Conservation (phyloP, 2,329 filamentous ascomycete genomes). For the Aspergillus calidoustus region DNA sequence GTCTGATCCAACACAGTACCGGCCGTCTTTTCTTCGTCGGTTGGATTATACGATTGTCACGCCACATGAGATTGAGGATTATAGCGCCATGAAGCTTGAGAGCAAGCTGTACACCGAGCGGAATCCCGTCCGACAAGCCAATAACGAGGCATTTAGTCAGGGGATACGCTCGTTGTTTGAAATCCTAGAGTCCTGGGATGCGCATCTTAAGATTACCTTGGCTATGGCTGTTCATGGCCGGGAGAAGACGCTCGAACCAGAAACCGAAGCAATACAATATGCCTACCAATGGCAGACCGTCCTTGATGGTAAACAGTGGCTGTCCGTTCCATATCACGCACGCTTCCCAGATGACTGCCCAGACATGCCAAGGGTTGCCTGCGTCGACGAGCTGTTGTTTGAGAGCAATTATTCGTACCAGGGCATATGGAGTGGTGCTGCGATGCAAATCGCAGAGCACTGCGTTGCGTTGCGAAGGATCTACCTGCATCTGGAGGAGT, state of each 20-base stretch:
- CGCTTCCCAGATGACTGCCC: not conserved
- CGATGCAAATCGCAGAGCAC: not conserved
- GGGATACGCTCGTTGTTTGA: slow-evolving; percentile 10
- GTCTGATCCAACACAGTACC: not conserved
- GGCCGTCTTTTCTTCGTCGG: slow-evolving; percentile 5
- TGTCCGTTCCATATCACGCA: slow-evolving; percentile 19
- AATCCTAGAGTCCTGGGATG: slow-evolving; percentile 4
- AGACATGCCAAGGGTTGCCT: not conserved
- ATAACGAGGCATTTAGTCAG: slow-evolving; percentile 16
- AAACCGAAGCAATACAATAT: not conserved
- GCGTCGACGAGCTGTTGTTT: not conserved
- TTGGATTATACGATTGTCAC: slow-evolving; percentile 15
- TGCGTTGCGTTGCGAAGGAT: not conserved
- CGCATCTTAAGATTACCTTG: slow-evolving; percentile 10
- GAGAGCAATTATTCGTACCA: not conserved
- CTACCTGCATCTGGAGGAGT: not conserved
- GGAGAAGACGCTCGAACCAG: not conserved
- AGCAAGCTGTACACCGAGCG: not conserved
- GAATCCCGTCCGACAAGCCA: slow-evolving; percentile 15
- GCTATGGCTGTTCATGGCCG: not conserved
- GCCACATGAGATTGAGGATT: slow-evolving; percentile 19
- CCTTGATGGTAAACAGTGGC: not conserved
- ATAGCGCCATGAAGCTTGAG: slow-evolving; percentile 3
- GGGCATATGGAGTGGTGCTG: not conserved
- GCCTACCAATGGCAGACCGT: not conserved